Conservation (phyloP, 2,329 filamentous ascomycete genomes). For the Nothopassalora personata region DNA sequence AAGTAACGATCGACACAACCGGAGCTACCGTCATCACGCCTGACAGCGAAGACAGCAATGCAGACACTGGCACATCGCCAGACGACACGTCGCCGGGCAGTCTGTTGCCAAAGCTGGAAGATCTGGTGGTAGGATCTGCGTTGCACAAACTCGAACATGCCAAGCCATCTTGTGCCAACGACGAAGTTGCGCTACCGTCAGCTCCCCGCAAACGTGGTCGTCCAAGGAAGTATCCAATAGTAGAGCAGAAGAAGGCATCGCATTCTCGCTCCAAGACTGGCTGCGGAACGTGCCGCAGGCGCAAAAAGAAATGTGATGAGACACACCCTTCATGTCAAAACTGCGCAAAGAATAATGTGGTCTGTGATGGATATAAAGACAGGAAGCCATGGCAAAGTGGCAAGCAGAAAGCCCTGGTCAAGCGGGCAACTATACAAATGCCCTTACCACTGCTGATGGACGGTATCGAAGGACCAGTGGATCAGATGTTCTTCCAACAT, state of each 20-base stretch:
- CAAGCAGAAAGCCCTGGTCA: slow-evolving; percentile 54
- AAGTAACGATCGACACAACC: slow-evolving; percentile 7
- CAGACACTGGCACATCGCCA: neutral
- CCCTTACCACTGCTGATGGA: slow-evolving; percentile 57
- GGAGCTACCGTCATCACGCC: slow-evolving; percentile 8
- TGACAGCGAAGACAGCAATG: slow-evolving; percentile 19
- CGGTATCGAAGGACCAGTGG: slow-evolving; percentile 73
- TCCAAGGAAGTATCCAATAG: slow-evolving; percentile 73
- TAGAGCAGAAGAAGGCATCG: slow-evolving; percentile 60
- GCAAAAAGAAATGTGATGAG: slow-evolving; percentile 58
- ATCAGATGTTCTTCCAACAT: slow-evolving; percentile 75
- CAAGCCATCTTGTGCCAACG: slow-evolving; percentile 24
- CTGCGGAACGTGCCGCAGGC: slow-evolving; percentile 54
- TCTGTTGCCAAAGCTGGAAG: slow-evolving; percentile 49
- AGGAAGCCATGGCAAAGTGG: slow-evolving; percentile 85
- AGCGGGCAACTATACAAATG: slow-evolving; percentile 27
- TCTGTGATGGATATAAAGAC: slow-evolving; percentile 84
- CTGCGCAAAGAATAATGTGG: slow-evolving; percentile 87
- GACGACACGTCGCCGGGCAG: slow-evolving; percentile 9
- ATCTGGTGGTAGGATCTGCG: slow-evolving; percentile 43
- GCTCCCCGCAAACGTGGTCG: slow-evolving; percentile 57
- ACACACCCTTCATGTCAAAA: slow-evolving; percentile 58
- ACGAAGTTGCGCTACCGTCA: slow-evolving; percentile 25
- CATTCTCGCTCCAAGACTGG: slow-evolving; percentile 63
- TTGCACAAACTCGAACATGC: slow-evolving; percentile 13